Conservation (phyloP, 192 early-diverging fungal genomes). For the Lobosporangium transversale region DNA sequence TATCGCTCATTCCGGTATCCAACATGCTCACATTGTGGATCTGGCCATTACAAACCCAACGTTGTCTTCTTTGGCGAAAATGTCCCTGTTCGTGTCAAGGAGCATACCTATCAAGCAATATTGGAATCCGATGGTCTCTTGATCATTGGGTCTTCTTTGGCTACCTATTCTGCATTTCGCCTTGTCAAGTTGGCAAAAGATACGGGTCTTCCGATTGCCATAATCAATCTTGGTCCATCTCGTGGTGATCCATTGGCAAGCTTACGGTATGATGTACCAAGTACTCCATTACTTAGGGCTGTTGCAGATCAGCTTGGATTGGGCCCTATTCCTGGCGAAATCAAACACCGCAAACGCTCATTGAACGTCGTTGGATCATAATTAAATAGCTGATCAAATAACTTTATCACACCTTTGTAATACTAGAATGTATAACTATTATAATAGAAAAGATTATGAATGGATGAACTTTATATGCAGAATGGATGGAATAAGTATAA, state of each 20-base stretch:
- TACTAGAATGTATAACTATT: not conserved
- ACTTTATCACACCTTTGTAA: too few relatives aligned
- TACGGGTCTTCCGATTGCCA: conserved; percentile 66
- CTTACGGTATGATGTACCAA: conserved; percentile 57
- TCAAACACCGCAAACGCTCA: conserved; percentile 4
- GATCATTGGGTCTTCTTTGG: conserved; percentile 82
- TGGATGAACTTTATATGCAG: too few relatives aligned
- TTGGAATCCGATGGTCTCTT: conserved; percentile 70
- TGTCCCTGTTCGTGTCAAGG: conserved; percentile 64
- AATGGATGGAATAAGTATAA: too few relatives aligned
- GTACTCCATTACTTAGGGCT: conserved; percentile 45
- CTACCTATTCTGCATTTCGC: conserved; percentile 86
- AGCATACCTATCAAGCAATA: conserved; percentile 66
- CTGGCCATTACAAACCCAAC: conserved; percentile 74
- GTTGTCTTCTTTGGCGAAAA: conserved; percentile 95
- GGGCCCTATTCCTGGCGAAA: conserved; percentile 20
- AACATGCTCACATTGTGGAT: conserved; percentile 69
- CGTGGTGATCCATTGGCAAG: conserved; percentile 72
- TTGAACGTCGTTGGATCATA: conserved; percentile 46
- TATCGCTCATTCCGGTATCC: conserved; percentile 81
- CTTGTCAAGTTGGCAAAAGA: conserved; percentile 74
- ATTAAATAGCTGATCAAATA: too few relatives aligned
- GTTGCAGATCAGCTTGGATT: conserved; percentile 27
- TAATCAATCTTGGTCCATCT: conserved; percentile 81
- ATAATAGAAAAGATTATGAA: too few relatives aligned